Evolutionary conservation across 805 yeast genomes (phyloP).

Genomic region (Danielozyma ontarioensis): DNA sequence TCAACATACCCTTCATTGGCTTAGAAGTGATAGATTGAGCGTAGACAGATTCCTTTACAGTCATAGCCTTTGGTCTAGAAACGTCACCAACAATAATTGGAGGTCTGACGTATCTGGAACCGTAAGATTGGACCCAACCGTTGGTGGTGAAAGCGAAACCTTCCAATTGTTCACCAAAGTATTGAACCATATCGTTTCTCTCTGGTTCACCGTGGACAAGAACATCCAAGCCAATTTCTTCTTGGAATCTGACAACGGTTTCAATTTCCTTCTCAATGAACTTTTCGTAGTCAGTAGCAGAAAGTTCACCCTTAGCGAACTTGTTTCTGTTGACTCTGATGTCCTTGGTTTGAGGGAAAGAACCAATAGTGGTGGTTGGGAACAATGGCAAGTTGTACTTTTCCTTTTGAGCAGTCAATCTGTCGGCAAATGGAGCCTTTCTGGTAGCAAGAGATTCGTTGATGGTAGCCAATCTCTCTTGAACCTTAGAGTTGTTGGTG

Average conservation of each 20-base stretch:
- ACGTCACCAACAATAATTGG: conserved; percentile 99
- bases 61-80: conserved; percentile 97
- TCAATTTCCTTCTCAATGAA: conserved; percentile 97
- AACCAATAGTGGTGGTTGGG: conserved; percentile 99
- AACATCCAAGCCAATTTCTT: conserved; percentile 96
- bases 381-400: conserved; percentile 91
- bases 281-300: conserved; percentile 91
- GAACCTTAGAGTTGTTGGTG: conserved; percentile 89
- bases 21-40: conserved; percentile 94
- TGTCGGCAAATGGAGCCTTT: conserved; percentile 76
- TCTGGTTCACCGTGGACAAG: conserved; percentile 99
- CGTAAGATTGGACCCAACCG: conserved; percentile 99
- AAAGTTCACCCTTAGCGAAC: conserved; percentile 92
- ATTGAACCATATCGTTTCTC: conserved; percentile 99
- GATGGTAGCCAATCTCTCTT: conserved; percentile 76
- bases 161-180: conserved; percentile 97
- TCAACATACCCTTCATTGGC: conserved; percentile 99
- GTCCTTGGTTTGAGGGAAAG: conserved; percentile 99
- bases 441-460: conserved; percentile 77
- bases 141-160: conserved; percentile 98
- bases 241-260: conserved; percentile 97
- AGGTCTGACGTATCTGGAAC: conserved; percentile 99
- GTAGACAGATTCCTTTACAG: conserved; percentile 98
- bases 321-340: conserved; percentile 98
- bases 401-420: conserved; percentile 83